Base-by-base conservation (phyloP, 2,329 filamentous ascomycete genomes). In the Fusarium marasasianum region DNA sequence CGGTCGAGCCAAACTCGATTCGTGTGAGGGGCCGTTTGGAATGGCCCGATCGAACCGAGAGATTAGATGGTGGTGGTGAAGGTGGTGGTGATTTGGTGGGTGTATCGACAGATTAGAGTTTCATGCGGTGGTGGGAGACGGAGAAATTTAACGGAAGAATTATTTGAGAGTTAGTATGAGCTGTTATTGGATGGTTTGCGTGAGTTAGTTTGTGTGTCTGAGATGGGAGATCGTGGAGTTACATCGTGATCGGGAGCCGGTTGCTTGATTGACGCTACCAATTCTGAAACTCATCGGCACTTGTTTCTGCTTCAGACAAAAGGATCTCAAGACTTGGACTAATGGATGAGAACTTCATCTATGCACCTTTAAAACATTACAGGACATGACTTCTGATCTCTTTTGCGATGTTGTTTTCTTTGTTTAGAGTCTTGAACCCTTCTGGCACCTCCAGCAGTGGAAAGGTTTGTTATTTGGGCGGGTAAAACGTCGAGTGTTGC, bases 31-130 rank as follows among this genome's bases (percentile, higher is more conserved):
- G 55, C 70, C 71, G 50, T 69, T 26, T 56, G 55, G 56, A 41
- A 55, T 78, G 76, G 71, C 62, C 66, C 69, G 71, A 78, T 76
- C 47, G 31, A 66, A 24, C 29, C 37, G 47, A 45, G 14, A 44
- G 18, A 63, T 64, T 40, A 54, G 53, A 35, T 43, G 41, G 18
- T 57, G 20, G 26, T 66, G 40, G 37, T 43, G 29, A 37, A 54
- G 31, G 24, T 33, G 41, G 33, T 44, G 31, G 29, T 43, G 24
- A 29, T 54, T 31, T 57, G 48, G 47, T 22, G 35, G 31, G 15
- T 40, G 17, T 31, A 67, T 63, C 44, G 33, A 43, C 44, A 68
- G 62, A 50, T 48, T 51, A 22, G 29, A 17, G 45, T 56, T 63
- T 47, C n/a, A 37, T 31, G 53, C 29, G 31, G 26, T 24, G 11